These are phyloP conservation scores for Thozetella sp. DNA, from an alignment of 495 filamentous ascomycete genomes.

Conservation along the genomic window DNA sequence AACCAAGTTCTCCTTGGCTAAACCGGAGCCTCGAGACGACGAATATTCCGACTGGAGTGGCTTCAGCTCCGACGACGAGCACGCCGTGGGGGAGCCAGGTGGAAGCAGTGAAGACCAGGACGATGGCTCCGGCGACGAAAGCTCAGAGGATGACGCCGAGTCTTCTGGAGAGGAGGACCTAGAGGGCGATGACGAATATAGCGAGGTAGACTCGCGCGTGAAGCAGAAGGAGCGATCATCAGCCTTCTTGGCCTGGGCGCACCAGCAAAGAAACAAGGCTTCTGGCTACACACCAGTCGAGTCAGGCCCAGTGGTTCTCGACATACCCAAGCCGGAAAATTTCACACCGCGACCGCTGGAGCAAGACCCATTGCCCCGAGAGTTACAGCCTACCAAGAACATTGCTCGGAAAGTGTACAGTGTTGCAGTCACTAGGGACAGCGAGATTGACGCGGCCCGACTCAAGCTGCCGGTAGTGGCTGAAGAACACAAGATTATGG, in stretches of 20 bases:
- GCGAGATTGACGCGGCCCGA: constrained; percentile 75
- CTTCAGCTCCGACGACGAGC: constrained; percentile 13
- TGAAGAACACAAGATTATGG: constrained; percentile 98
- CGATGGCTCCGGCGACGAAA: constrained; percentile 19
- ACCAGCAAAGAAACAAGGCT: constrained; percentile 79
- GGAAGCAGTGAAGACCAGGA: constrained; percentile 14
- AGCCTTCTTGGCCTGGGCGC: constrained; percentile 96
- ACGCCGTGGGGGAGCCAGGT: constrained; percentile 17
- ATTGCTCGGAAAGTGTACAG: constrained; percentile 72
- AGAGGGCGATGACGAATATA: constrained; percentile 29
- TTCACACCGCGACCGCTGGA: constrained; percentile 65
- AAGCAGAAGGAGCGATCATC: constrained; percentile 40
- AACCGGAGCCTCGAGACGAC: constrained; percentile 18
- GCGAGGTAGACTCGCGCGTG: constrained; percentile 21
- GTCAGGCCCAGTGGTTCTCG: constrained; percentile 23
- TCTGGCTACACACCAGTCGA: constrained; percentile 47
- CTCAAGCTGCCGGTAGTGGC: constrained; percentile 86
- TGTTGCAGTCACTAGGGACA: constrained; percentile 68
- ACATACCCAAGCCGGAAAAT: constrained; percentile 46
- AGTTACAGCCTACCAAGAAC: constrained; percentile 67
- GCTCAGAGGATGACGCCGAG: constrained; percentile 24
- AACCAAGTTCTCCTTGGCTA: constrained; percentile 37
- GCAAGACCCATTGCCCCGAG: constrained; percentile 75
- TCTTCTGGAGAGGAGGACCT: constrained; percentile 25
- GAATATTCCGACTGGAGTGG: constrained; percentile 29